Conservation (phyloP, 2,329 filamentous ascomycete species). For the Verticillium zaregamsianum region DNA sequence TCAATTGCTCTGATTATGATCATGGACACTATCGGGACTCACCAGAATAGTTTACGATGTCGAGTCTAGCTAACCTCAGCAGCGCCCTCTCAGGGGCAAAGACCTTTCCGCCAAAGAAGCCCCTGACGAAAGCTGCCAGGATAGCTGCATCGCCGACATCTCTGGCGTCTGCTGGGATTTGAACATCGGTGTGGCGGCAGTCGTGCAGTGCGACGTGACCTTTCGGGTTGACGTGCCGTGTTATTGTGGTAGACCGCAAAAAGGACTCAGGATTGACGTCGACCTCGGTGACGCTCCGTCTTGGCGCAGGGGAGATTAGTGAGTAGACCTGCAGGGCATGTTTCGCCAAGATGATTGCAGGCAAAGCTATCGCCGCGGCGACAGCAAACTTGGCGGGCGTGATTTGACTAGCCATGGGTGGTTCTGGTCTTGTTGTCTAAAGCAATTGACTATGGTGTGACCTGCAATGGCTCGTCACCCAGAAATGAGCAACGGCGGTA, state of each 20-base stretch:
- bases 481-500: not conserved
- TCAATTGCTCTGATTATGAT: not conserved
- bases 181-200: slow-evolving; percentile 17
- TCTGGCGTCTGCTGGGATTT: slow-evolving; percentile 10
- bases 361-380: not conserved
- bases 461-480: no score
- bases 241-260: slow-evolving; percentile 17
- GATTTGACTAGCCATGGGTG: not conserved
- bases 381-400: not conserved
- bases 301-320: not conserved
- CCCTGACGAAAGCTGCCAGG: slow-evolving; percentile 21
- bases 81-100: slow-evolving; percentile 19
- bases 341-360: not conserved
- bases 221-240: slow-evolving; percentile 19
- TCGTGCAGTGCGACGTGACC: slow-evolving; percentile 15
- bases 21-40: not conserved
- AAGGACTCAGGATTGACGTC: slow-evolving; percentile 17
- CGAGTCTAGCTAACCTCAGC: slow-evolving; percentile 4
- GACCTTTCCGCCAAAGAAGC: slow-evolving; percentile 24
- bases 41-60: not conserved
- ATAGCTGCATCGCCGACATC: slow-evolving; percentile 19
- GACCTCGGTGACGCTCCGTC: slow-evolving; percentile 10
- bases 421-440: not conserved
- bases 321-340: slow-evolving; percentile 2
- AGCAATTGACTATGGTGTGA: not conserved